These are phyloP conservation scores for Dictyostelium purpureum DNA, from an alignment of 78 protist genomes.

Conservation along the genomic window DNA sequence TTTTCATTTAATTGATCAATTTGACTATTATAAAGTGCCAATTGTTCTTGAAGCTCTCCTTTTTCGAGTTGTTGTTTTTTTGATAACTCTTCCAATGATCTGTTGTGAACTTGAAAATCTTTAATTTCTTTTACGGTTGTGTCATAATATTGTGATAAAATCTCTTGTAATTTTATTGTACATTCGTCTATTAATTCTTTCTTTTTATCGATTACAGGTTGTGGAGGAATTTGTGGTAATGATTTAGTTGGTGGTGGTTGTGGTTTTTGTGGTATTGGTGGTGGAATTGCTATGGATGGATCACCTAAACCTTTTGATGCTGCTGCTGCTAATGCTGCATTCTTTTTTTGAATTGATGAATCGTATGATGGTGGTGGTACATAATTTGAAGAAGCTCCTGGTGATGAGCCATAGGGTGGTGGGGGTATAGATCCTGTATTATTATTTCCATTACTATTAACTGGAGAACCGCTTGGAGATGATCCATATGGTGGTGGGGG, in stretches of 20 bases:
- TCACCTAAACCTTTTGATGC: not conserved
- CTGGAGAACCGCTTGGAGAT: not conserved
- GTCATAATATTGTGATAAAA: conserved; percentile 44
- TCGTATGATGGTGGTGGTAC: conserved; percentile 57
- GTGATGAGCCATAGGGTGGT: conserved; percentile 50
- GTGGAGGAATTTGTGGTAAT: not conserved
- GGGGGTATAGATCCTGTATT: not conserved
- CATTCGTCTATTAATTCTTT: conserved; percentile 8
- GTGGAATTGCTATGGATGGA: not conserved
- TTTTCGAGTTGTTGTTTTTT: not conserved
- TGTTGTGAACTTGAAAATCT: not conserved
- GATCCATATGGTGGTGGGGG: not conserved
- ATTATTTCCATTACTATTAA: not conserved
- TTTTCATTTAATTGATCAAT: conserved; percentile 11
- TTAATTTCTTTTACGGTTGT: conserved; percentile 20
- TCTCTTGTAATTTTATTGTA: conserved; percentile 49
- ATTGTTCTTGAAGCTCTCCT: not conserved
- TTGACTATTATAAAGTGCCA: not conserved
- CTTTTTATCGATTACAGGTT: not conserved
- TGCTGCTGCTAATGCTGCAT: not conserved
- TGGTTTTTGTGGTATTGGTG: not conserved
- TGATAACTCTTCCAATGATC: not conserved
- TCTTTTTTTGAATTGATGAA: conserved; percentile 8
- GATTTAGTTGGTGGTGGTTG: conserved; percentile 17
- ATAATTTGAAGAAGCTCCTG: not conserved